A percentile compares a stretch with the other conserved stretches of the same genome.
These are phyloP conservation scores for Jamesozyma piceae DNA, from an alignment of 805 yeast genomes.

Conservation along the genomic window DNA sequence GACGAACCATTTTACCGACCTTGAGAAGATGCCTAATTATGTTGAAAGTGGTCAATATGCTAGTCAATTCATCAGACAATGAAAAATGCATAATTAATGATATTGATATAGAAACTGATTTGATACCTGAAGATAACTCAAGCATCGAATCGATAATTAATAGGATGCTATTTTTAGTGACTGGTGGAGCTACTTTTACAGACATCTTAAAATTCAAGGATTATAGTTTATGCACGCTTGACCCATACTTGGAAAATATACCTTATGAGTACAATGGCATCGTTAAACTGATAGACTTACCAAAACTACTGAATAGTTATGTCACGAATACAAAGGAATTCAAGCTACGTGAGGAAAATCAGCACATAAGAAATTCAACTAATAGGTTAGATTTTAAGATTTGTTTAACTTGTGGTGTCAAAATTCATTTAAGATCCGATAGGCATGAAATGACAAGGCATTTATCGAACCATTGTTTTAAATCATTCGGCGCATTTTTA, in stretches of 20 bases:
- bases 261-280: slow-evolving; percentile 44
- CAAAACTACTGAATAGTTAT: slow-evolving; percentile 36
- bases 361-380: slow-evolving; percentile 19
- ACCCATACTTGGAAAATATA: slow-evolving; percentile 2
- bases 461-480: slow-evolving; percentile 22
- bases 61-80: slow-evolving; percentile 21
- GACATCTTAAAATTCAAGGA: not conserved
- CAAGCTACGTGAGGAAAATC: slow-evolving; percentile 25
- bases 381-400: slow-evolving; percentile 37
- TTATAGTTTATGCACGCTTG: not conserved
- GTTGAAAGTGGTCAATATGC: slow-evolving; percentile 24
- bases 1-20: slow-evolving; percentile 20
- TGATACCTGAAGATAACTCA: not conserved
- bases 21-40: slow-evolving; percentile 28
- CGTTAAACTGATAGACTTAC: slow-evolving; percentile 44
- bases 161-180: slow-evolving; percentile 9
- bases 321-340: slow-evolving; percentile 27
- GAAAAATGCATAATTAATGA: slow-evolving; percentile 20
- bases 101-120: slow-evolving; percentile 11
- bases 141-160: slow-evolving; percentile 5
- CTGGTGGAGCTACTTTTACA: slow-evolving; percentile 2
- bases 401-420: slow-evolving; percentile 39
- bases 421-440: slow-evolving; percentile 29
- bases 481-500: slow-evolving; percentile 31
- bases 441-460: slow-evolving; percentile 27